These are phyloP conservation scores for Aspergillus hancockii DNA, from an alignment of 495 filamentous ascomycete species.

Conservation along the genomic window DNA sequence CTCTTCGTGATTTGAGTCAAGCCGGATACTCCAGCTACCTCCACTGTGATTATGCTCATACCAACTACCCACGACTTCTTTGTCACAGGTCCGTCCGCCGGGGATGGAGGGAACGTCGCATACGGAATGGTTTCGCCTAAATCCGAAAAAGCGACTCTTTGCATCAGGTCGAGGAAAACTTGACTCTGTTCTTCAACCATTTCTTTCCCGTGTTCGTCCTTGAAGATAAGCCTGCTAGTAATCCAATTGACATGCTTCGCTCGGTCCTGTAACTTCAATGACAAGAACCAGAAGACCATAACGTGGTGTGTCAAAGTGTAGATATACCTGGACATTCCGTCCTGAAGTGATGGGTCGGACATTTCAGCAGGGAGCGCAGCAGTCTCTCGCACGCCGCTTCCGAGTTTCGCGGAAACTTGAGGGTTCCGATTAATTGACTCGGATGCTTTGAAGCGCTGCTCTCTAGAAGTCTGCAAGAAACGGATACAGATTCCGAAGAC, in stretches of 20 bases:
- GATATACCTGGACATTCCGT: slow-evolving; percentile 72
- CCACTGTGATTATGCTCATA: slow-evolving; percentile 82
- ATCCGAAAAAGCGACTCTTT: slow-evolving; percentile 84
- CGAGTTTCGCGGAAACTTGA: slow-evolving; percentile 37
- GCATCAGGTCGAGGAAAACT: slow-evolving; percentile 95
- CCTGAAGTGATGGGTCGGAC: slow-evolving; percentile 34
- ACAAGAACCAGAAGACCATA: slow-evolving; percentile 94
- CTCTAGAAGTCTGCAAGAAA: slow-evolving; percentile 76
- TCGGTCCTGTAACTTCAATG: slow-evolving; percentile 79
- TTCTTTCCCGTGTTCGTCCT: slow-evolving; percentile 70
- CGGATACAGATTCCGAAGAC: slow-evolving; percentile 94
- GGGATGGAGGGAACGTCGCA: slow-evolving; percentile 58
- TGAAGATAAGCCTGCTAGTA: slow-evolving; percentile 76
- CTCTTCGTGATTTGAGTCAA: slow-evolving; percentile 79
- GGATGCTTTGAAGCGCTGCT: slow-evolving; percentile 47
- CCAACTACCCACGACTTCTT: slow-evolving; percentile 86
- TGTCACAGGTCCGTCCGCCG: slow-evolving; percentile 64
- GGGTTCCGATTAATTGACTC: slow-evolving; percentile 36
- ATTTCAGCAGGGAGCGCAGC: slow-evolving; percentile 31
- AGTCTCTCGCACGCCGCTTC: slow-evolving; percentile 44
- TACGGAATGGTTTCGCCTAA: slow-evolving; percentile 58
- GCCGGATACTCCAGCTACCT: slow-evolving; percentile 72
- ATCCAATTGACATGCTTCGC: slow-evolving; percentile 87
- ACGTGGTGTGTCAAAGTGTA: slow-evolving; percentile 92
- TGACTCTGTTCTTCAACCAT: slow-evolving; percentile 88